Evolutionary conservation across 306 rosid genomes (phyloP), one percentile per base, ranked within the genome.

Genomic region (Cicer judaicum): DNA sequence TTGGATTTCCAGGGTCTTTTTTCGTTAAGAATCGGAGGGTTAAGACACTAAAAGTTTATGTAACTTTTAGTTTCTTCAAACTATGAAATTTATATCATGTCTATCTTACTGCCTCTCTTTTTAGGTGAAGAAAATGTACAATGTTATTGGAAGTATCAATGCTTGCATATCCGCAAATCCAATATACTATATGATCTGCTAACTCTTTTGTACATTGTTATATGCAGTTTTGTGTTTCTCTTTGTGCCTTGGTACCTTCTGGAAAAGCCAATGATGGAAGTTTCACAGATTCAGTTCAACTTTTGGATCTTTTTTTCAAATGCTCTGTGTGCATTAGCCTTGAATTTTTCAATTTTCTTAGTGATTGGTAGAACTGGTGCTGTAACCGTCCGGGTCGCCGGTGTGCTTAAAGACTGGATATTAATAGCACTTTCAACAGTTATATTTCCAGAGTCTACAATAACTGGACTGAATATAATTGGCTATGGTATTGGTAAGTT

Each of bases 291-390:
- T 82, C 91, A 88, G 88, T 93, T 89, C 85, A 93, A 93, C 75
- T 91, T 91, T 73, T 93, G 98, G 96, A 91, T 89, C 83, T 93
- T 93, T 70, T 93, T 93, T 73, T 87, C 97, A 55, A 93, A 91
- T 84, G 98, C 98, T 69, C 74, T 93, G 14, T 88, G 96, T 77
- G 98, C 98, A 53, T 82, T 93, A 78, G 98, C 97, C 44, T 82
- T 93, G 92, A 93, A 93, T 81, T 88, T 93, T 87, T 93, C 98
- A 85, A 89, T 91, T 70, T 93, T 93, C 90, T 79, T 93, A 72
- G 98, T 85, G 57, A 93, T 93, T 52, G 98, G 97, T 62, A 86
- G 96, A 93, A 93, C 97, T 10, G 98, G 98, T 80, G 98, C 98
- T 16, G 96, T 93, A 62, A 93, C 98, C 61, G 81, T 91, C 68